These are phyloP conservation scores for Solanum rostratum DNA, from an alignment of 257 asterid species.

Conservation along the genomic window DNA sequence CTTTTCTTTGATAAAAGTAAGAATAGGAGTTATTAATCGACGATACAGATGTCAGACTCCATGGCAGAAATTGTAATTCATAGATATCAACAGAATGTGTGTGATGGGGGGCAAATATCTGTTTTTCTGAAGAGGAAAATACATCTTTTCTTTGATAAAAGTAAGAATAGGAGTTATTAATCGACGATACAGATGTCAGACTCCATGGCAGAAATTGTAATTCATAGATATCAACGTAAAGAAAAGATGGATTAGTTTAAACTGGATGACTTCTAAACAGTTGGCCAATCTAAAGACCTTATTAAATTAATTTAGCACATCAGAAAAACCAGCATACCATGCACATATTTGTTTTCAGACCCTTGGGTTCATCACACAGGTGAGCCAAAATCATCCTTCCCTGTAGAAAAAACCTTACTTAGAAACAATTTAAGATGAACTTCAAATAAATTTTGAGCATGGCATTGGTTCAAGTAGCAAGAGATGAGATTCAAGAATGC, in stretches of 20 bases:
- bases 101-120: background rate
- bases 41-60: background rate
- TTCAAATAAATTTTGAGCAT: background rate
- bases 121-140: background rate
- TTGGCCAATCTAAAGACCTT: background rate
- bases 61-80: background rate
- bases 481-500: background rate
- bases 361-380: conserved; percentile 94
- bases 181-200: background rate
- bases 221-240: background rate
- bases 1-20: background rate
- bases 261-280: background rate
- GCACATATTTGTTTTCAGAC: conserved; percentile 94
- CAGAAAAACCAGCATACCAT: conserved; percentile 46
- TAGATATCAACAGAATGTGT: background rate
- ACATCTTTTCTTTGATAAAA: background rate
- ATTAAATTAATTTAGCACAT: background rate
- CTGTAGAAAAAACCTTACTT: conserved; percentile 31
- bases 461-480: background rate
- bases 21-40: background rate
- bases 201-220: background rate
- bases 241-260: background rate
- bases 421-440: background rate
- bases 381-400: conserved; percentile 93
- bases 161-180: background rate